Evolutionary conservation across 345 rosid species (phyloP), one percentile per base, ranked within the genome.

Genomic region (Eucalyptus lansdowneana): DNA sequence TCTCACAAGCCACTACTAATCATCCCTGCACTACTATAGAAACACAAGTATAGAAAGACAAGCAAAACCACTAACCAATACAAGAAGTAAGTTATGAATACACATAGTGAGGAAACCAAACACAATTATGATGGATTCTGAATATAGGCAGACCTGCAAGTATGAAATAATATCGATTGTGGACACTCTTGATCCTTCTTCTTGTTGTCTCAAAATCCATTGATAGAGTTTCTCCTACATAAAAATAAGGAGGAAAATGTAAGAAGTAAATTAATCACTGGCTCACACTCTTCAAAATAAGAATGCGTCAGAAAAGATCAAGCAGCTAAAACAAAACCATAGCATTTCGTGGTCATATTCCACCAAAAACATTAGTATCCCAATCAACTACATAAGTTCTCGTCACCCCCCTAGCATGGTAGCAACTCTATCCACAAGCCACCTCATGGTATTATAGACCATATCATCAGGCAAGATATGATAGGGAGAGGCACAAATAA

Each of bases 141-240:
- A 76, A 40, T 76, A 76, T 76, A 7, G 27, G 37, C 88, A 87
- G 89, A 95, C 97, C 98, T 96, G 98, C 90, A 96, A 90, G 90
- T 96, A 95, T 65, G 96, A 88, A 87, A 94, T 90, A 86, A 96
- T 91, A 83, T 95, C 98, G 54, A 90, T 89, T 22, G 96, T 95
- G 50, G 96, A 80, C 88, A 93, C 93, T 92, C 96, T 93, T 44
- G 94, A 91, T 90, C 97, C 98, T 90, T 93, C 96, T 91, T 95
- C 96, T 91, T 95, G 93, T 90, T 95, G 94, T 90, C 97, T 94
- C 93, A 95, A 89, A 89, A 96, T 94, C 97, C 98, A 96, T 40
- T 96, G 97, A 90, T 93, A 93, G 80, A 96, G 93, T 89, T 96
- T 96, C 90, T 96, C 98, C 98, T 96, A 87, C 34, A n/a, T 65